These are phyloP conservation scores for Candida easanensis DNA, from an alignment of 805 yeast genomes.

Conservation along the genomic window DNA sequence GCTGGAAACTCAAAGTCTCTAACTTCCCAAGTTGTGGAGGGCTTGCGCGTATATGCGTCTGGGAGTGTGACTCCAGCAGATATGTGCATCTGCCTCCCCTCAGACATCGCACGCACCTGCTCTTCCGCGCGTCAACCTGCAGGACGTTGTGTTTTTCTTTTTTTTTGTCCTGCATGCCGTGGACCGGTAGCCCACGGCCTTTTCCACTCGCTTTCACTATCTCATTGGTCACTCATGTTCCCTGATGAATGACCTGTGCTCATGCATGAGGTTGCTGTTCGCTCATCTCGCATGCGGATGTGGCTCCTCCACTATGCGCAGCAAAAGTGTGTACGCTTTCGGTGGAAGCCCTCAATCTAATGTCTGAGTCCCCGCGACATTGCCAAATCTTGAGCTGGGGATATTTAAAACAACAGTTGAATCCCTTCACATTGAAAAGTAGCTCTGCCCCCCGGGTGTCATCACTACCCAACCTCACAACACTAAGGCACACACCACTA, in stretches of 20 bases:
- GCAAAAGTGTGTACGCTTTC: too few relatives aligned
- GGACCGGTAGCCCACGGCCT: not conserved
- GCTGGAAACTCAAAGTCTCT: too few relatives aligned
- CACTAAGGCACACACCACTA: not conserved
- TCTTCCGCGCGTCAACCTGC: not conserved
- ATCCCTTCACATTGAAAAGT: not conserved
- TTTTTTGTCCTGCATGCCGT: not conserved
- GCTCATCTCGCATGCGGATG: slow-evolving; percentile 7
- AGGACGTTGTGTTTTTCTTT: not conserved
- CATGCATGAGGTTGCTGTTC: slow-evolving; percentile 3
- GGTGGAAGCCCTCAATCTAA: not conserved
- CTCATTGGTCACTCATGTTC: not conserved
- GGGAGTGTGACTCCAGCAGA: too few relatives aligned
- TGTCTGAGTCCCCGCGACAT: slow-evolving; percentile 5
- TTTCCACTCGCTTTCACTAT: not conserved
- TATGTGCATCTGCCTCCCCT: not conserved
- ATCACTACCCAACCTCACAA: not conserved
- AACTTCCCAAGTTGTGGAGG: too few relatives aligned
- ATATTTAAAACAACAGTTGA: slow-evolving; percentile 3
- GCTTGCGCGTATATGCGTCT: too few relatives aligned
- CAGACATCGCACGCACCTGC: not conserved
- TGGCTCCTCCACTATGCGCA: not conserved
- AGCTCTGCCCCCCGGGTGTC: not conserved
- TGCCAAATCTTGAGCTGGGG: not conserved
- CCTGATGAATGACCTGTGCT: not conserved